Evolutionary conservation across 1,284 basidiomycete species (phyloP), one percentile per base, ranked within the genome.

Genomic region (Puccinia coronata): DNA sequence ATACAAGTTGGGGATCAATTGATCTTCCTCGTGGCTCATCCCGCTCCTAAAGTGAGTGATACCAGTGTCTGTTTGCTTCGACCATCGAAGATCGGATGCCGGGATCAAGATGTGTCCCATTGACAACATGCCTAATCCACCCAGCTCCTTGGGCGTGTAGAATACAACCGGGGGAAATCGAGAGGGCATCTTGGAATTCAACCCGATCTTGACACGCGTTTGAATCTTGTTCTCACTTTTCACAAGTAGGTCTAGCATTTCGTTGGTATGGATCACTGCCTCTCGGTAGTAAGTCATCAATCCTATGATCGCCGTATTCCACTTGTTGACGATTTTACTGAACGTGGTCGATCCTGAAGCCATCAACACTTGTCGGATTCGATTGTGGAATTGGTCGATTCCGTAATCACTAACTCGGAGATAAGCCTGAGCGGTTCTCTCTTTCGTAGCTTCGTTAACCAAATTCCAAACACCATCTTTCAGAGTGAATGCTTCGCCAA

Each of bases 81-180:
- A 95, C 95, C 96, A 99, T 79, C 95, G 91, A 72, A 99, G 89
- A 85, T 99, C 97, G 85, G 94, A 96, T 84, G 97, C 95, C 28
- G 97, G 97, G 83, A 99, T 99, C 78, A 99, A 89, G 61, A 99
- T 95, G 87, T 99, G 97, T 43, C 96, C 96, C 97, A 99, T 99
- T 0, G 95, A 98, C 84, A 99, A 89, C 97, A 98, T 98, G 82
- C 97, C 97, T 43, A 99, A 91, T 87, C 97, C 97, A 86, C 97
- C 97, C 41, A 95, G 88, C 89, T 98, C 95, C 90, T 91, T 95
- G 0, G 94, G 93, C 12, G 94, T 95, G 86, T 96, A 96, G 88
- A 95, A 97, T n/a, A 97, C 94, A 41, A 95, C 93, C 20, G 93
- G 95, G 67, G 96, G 96, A 90, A 98, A 99, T 89, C 96, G 94